Conservation (phyloP, 2,329 filamentous ascomycete species). For the Talaromyces albobiverticillius region DNA sequence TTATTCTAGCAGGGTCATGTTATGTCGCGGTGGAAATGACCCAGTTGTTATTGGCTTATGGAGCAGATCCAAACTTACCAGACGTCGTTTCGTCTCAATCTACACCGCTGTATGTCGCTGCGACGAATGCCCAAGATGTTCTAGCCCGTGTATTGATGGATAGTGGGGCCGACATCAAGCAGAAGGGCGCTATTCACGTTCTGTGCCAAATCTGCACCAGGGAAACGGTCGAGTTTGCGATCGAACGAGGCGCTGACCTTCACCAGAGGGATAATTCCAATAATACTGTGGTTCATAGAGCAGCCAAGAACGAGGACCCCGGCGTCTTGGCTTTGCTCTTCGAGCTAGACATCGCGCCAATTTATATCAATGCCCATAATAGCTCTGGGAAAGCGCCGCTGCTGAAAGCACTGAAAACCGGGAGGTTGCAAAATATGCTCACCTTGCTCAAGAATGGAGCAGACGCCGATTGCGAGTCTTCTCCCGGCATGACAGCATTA, state of each 20-base stretch:
- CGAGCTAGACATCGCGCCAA: not conserved
- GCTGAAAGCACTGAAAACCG: not conserved
- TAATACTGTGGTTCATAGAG: conserved; percentile 2
- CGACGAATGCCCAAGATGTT: not conserved
- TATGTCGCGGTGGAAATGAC: conserved; percentile 1
- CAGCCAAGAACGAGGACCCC: not conserved
- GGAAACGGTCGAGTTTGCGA: not conserved
- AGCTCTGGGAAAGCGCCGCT: conserved; percentile 2
- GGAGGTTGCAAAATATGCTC: not conserved
- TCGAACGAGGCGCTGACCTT: conserved; percentile 1
- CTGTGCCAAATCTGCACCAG: not conserved
- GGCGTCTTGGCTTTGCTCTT: not conserved
- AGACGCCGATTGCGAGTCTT: not conserved
- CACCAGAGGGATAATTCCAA: not conserved
- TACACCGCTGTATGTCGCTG: conserved; percentile 5
- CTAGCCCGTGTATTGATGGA: conserved; percentile 5
- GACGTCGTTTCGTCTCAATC: not conserved
- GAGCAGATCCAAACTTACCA: not conserved
- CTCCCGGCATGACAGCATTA: not conserved
- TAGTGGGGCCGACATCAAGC: not conserved
- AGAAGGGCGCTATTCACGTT: not conserved
- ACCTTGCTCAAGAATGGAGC: conserved; percentile 5
- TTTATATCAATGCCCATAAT: not conserved
- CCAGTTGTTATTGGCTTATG: conserved; percentile 5
- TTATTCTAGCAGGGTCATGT: conserved; percentile 5